Conservation (phyloP, 331 rosid species). For the Malus hybrid region DNA sequence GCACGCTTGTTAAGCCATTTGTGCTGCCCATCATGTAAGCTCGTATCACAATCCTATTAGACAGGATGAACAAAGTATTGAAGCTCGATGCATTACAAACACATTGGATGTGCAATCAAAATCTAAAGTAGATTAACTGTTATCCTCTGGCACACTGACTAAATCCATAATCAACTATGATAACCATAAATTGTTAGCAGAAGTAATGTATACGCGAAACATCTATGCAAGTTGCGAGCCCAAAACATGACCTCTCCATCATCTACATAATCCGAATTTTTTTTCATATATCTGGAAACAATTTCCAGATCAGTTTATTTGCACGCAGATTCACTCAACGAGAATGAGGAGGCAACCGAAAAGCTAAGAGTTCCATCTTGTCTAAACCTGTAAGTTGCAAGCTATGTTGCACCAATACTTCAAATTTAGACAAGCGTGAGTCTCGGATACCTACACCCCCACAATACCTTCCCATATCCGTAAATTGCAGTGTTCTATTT, state of each 20-base stretch:
- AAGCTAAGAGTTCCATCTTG: no score
- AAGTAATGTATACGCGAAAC: no score
- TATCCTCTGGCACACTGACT: conserved; percentile 4
- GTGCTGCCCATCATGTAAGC: conserved; percentile 41
- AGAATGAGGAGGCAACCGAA: no score
- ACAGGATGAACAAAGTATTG: conserved; percentile 11
- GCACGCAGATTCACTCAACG: neutral
- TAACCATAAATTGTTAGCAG: no score
- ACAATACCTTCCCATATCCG: no score
- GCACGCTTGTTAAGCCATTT: conserved; percentile 20
- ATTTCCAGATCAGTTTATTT: neutral
- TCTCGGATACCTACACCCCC: no score
- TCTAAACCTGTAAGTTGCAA: no score
- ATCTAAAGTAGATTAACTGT: neutral
- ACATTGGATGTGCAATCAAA: conserved; percentile 1
- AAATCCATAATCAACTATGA: neutral
- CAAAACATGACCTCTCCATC: neutral
- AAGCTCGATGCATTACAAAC: neutral
- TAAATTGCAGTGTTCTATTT: no score
- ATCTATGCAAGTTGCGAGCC: neutral
- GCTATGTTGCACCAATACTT: no score
- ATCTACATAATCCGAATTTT: no score
- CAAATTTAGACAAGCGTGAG: no score
- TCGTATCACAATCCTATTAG: conserved; percentile 28
- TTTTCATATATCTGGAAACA: neutral